Conservation (phyloP, 371 early-diverging fungal genomes). For the Vairimorpha ceranae region DNA sequence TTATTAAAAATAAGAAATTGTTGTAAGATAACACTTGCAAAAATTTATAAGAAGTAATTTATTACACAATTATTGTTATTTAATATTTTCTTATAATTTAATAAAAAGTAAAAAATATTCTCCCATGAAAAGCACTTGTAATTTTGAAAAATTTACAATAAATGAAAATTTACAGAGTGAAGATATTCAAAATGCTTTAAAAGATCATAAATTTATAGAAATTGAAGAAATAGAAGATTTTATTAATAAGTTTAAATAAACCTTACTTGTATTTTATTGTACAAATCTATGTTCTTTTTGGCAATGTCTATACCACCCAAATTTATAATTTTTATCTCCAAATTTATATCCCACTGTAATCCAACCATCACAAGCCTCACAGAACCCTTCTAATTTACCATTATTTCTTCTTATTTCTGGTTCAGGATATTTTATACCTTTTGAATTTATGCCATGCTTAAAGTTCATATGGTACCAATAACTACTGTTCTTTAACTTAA, state of each 20-base stretch:
- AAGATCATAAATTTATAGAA: not conserved
- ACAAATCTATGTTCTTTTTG: constrained; percentile 43
- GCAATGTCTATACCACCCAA: constrained; percentile 58
- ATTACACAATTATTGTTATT: no score
- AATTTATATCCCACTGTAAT: constrained; percentile 29
- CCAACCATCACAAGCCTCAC: constrained; percentile 51
- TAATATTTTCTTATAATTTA: no score
- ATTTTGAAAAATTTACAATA: no score
- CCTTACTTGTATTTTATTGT: not conserved
- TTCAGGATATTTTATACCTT: constrained; percentile 51
- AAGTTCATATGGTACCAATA: constrained; percentile 64
- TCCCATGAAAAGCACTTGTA: no score
- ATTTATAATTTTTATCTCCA: constrained; percentile 32
- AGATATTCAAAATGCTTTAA: not conserved
- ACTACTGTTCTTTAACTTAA: constrained; percentile 56
- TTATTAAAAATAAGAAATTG: no score
- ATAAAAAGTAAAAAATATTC: no score
- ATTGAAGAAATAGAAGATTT: constrained; percentile 1
- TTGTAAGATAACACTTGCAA: no score
- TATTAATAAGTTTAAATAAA: constrained; percentile 1
- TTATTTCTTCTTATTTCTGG: constrained; percentile 21
- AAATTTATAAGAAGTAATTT: no score
- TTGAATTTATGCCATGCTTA: constrained; percentile 59
- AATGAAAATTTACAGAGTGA: not conserved
- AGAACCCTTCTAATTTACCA: constrained; percentile 35